Evolutionary conservation across 2,329 filamentous ascomycete species (phyloP).

Genomic region (Alternaria sp.): DNA sequence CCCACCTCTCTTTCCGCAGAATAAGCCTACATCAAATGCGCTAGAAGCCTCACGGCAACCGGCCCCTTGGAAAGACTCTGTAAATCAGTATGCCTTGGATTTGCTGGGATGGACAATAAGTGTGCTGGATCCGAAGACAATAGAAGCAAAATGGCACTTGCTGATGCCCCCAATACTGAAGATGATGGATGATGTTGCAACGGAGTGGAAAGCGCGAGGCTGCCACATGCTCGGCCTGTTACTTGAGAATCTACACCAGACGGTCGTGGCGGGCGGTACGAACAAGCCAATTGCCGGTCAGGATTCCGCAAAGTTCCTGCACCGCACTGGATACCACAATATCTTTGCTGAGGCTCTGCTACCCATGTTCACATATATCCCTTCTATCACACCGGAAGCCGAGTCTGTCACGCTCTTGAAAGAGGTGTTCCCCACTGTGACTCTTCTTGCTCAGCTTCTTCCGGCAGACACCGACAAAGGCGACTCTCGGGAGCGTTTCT

Average conservation of each 20-base stretch:
- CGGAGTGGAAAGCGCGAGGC: constrained; percentile 63
- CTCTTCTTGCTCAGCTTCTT: constrained; percentile 58
- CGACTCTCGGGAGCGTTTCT: constrained; percentile 35
- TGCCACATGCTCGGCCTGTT: constrained; percentile 65
- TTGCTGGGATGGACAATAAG: constrained; percentile 70
- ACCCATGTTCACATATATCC: constrained; percentile 79
- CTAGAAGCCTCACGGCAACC: constrained; percentile 67
- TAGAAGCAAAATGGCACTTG: constrained; percentile 71
- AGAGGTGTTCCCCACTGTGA: constrained; percentile 72
- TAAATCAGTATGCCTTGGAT: constrained; percentile 61
- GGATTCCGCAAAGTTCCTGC: constrained; percentile 62
- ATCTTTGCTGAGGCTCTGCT: constrained; percentile 75
- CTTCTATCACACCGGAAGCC: constrained; percentile 76
- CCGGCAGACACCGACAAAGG: constrained; percentile 17
- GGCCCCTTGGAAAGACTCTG: constrained; percentile 66
- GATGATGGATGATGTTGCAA: constrained; percentile 71
- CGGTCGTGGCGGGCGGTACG: neutral
- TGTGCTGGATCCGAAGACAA: constrained; percentile 58
- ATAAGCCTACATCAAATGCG: constrained; percentile 48
- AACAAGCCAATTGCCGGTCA: constrained; percentile 30
- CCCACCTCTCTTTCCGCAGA: constrained; percentile 69
- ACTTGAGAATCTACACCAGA: constrained; percentile 53
- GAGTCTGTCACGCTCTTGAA: constrained; percentile 73
- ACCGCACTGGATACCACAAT: constrained; percentile 63
- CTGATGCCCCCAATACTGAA: constrained; percentile 75